A percentile compares a stretch with the other conserved stretches of the same genome.
Evolutionary conservation across 352 stramenopile species (phyloP).

Genomic region (Pythium scleroteichum): DNA sequence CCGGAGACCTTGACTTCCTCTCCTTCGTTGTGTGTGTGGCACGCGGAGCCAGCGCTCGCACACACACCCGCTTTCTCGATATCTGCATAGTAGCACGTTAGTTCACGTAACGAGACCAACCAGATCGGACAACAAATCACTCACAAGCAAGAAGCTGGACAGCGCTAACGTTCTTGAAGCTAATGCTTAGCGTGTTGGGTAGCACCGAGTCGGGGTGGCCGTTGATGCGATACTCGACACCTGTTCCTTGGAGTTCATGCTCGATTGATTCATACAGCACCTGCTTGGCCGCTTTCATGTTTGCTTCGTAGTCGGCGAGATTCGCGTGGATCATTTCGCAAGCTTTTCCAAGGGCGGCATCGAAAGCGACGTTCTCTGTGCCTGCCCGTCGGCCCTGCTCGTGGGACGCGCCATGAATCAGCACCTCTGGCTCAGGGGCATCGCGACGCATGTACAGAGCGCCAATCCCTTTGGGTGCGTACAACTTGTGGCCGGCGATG

Average conservation of each 20-base stretch:
- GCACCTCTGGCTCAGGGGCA: slow-evolving; percentile 45
- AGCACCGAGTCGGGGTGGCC: slow-evolving; percentile 82
- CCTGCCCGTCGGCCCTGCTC: slow-evolving; percentile 93
- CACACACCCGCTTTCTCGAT: slow-evolving; percentile 87
- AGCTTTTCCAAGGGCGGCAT: slow-evolving; percentile 92
- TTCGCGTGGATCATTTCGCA: slow-evolving; percentile 64
- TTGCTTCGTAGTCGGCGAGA: slow-evolving; percentile 66
- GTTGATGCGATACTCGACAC: slow-evolving; percentile 79
- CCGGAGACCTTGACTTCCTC: slow-evolving; percentile 74
- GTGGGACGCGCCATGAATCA: slow-evolving; percentile 92
- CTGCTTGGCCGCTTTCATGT: slow-evolving; percentile 67
- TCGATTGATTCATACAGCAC: slow-evolving; percentile 57
- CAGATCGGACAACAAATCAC: slow-evolving; percentile 6
- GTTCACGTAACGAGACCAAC: too few relatives aligned
- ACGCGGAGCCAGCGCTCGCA: slow-evolving; percentile 93
- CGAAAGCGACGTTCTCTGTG: slow-evolving; percentile 96
- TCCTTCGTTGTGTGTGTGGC: slow-evolving; percentile 80
- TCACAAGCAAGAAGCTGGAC: slow-evolving; percentile 79
- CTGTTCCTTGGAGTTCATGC: slow-evolving; percentile 39
- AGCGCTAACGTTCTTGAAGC: slow-evolving; percentile 87
- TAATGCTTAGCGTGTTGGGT: slow-evolving; percentile 97
- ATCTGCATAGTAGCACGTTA: slow-evolving; percentile 19
- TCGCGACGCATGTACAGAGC: slow-evolving; percentile 70
- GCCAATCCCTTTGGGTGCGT: slow-evolving; percentile 93
- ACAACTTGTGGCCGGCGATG: slow-evolving; percentile 97